phyloP scores from a whole-genome alignment of 1,284 basidiomycete genomes.

The Fomitopsis palustris region DNA sequence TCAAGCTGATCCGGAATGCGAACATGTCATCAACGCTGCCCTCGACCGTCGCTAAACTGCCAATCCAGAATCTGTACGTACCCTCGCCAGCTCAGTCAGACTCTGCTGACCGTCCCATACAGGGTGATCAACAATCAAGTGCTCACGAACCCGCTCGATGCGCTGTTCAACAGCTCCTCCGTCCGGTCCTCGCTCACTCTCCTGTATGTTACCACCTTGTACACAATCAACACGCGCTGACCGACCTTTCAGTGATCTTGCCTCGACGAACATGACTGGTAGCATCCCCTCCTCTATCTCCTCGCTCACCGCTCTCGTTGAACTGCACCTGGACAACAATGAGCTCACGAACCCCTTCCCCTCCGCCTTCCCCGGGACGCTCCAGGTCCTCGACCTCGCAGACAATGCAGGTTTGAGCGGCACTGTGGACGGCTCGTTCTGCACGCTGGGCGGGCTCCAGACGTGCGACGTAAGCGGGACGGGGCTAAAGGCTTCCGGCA shows the following conservation, averaged over 20 bases:
- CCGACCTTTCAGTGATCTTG: constrained; percentile 23
- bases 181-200: constrained; percentile 34
- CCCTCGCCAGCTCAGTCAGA: not conserved
- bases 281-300: constrained; percentile 27
- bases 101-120: not conserved
- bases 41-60: constrained; percentile 31
- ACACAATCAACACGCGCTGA: not conserved
- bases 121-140: constrained; percentile 35
- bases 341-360: constrained; percentile 24
- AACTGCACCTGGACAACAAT: constrained; percentile 31
- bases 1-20: constrained; percentile 43
- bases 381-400: constrained; percentile 26
- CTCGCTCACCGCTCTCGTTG: constrained; percentile 23
- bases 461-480: constrained; percentile 30
- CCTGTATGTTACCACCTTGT: constrained; percentile 25
- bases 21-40: constrained; percentile 42
- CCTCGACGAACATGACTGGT: constrained; percentile 26
- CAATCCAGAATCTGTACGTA: constrained; percentile 41
- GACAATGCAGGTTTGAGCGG: constrained; percentile 28
- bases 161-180: constrained; percentile 30
- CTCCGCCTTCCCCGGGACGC: constrained; percentile 23
- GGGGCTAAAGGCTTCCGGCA: constrained; percentile 21
- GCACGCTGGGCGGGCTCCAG: constrained; percentile 23
- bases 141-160: constrained; percentile 28
- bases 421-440: constrained; percentile 25